These are phyloP conservation scores for Arabis alpina DNA, from an alignment of 345 rosid species.

Conservation along the genomic window DNA sequence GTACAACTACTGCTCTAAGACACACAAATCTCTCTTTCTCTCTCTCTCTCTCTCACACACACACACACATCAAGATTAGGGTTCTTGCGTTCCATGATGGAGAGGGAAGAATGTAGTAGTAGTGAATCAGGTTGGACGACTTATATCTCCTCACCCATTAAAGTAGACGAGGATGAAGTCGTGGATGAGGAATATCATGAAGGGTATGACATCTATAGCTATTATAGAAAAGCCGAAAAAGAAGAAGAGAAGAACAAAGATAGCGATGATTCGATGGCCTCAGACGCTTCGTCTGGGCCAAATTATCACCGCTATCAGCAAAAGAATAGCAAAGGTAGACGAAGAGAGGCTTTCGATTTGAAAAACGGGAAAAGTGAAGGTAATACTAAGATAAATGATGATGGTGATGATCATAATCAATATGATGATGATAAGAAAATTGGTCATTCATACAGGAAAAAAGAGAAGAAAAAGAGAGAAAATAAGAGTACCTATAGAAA, in stretches of 20 bases:
- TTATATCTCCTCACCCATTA: conserved; percentile 60
- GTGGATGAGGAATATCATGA: conserved; percentile 39
- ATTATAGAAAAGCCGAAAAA: conserved; percentile 28
- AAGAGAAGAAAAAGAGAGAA: conserved; percentile 39
- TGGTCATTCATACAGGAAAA: conserved; percentile 25
- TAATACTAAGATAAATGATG: conserved; percentile 38
- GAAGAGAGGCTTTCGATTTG: conserved; percentile 17
- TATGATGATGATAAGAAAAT: conserved; percentile 31
- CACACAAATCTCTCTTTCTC: conserved; percentile 7
- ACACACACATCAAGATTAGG: conserved; percentile 23
- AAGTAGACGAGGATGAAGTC: conserved; percentile 51
- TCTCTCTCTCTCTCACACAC: background rate
- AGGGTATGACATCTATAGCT: conserved; percentile 29
- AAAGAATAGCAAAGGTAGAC: conserved; percentile 29
- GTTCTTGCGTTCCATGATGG: conserved; percentile 42
- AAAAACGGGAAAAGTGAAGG: conserved; percentile 40
- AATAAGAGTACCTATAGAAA: conserved; percentile 32
- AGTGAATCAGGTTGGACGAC: conserved; percentile 89
- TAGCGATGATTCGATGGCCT: conserved; percentile 82
- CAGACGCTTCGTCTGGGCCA: conserved; percentile 79
- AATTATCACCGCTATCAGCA: conserved; percentile 41
- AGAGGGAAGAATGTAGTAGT: conserved; percentile 74
- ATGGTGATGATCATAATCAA: conserved; percentile 9
- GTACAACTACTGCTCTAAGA: conserved; percentile 17
- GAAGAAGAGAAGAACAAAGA: conserved; percentile 53